Base-by-base conservation (phyloP, 805 yeast species). In the Candida yuanshanica region DNA sequence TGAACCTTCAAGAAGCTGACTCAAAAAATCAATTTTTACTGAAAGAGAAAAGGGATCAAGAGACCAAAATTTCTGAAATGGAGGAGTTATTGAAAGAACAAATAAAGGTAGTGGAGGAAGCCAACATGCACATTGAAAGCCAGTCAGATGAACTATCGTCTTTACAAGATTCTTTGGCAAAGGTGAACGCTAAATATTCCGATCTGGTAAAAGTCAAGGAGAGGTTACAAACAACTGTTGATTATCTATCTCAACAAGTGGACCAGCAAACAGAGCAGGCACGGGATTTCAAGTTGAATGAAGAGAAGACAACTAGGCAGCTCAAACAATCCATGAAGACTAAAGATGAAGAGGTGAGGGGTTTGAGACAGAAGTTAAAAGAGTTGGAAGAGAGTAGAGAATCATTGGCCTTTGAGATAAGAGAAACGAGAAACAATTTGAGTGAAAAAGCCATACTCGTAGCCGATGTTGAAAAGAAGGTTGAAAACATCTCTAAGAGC, bases 271-370 rank as follows among this genome's bases (percentile, higher is more conserved):
- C n/a, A 8, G 31, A 27, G 16, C 8, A 27, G 18, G 16, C 16
- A 6, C 5, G 8, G 10, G 31, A 27, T 4, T 14, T 27, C 11
- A 2, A 16, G 11, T 27, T 18, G 11, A 9, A 41, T 10, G 31
- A 27, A 27, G 18, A 14, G 10, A 27, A 27, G 10, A 27, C 18
- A 9, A 12, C 18, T 13, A 27, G 16, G 5, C 17, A 27, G 4
- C 3, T 11, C 4, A 27, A 14, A 7, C 7, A 34, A 20, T 31
- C 24, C 4, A 22, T 46, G 3, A 38, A 38, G 24, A 41, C 36
- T 9, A 51, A 48, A 29, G 47, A 45, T 7, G 48, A 46, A 1
- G 57, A 48, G 18, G 49, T 47, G 9, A 39, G 37, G 12, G 33
- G 38, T 2, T 26, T 49, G 33, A 53, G 40, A 21, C 25, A n/a